Base-by-base conservation (phyloP, 129 eudicot genomes). In the Helichrysum umbraculigerum region DNA sequence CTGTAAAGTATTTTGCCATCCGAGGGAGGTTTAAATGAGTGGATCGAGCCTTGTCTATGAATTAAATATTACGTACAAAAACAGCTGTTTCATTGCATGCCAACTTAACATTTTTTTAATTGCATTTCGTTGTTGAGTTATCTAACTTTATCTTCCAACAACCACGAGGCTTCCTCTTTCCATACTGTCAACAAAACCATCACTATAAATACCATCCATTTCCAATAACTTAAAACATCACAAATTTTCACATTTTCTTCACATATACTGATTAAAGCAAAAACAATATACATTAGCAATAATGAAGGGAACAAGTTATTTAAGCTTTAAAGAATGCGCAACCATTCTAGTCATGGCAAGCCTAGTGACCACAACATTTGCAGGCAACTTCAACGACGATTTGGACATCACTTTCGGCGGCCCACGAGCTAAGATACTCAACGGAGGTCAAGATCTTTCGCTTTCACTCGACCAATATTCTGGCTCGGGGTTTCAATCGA, bases 401-500 rank as follows among this genome's bases (percentile, higher is more conserved):
- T 2, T 15, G 5, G 44, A 15, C 20, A 64, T 64, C 69, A 64
- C 39, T 64, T 64, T 64, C 16, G 44, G 69, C 37, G 39, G 21
- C 20, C 1, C 32, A 64, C 20, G 39, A 9, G 69, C 39, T 64
- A 64, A 32, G 39, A 64, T 64, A 29, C 69, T 64, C 44, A 64
- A 64, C 20, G 69, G 44, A 3, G 69, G 44, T 64, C 69, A 32
- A 0, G 44, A 64, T 30, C 69, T 64, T 44, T 1, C 69, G 16
- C 44, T 64, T 64, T 64, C 69, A 32, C 69, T 64, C 6, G 69
- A 64, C 39, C 69, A 32, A 32, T 64, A 64, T 34, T 28, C 44
- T 14, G 69, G 69, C 41, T 64, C 69, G 22, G 69, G 69, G 12
- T 64, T 64, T n/a, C 69, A 32, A 34, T 28, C 69, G 10, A 32